Percentiles rank a stretch among this genome's conserved stretches.
These are phyloP conservation scores for Rutstroemia sp. DNA, from an alignment of 2,329 filamentous ascomycete genomes.

Conservation along the genomic window DNA sequence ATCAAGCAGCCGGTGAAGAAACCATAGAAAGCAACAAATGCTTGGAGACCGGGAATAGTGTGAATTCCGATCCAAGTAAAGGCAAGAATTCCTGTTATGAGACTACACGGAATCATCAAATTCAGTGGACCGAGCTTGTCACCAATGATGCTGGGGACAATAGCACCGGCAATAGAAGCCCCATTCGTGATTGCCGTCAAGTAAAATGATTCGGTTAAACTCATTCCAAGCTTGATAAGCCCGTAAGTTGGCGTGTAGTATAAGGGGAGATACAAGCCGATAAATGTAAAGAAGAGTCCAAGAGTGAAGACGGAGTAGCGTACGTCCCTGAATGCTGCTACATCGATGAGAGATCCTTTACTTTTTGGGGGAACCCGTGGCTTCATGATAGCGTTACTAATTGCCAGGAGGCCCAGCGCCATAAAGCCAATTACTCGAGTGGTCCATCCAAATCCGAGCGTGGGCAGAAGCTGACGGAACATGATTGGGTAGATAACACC, in stretches of 20 bases:
- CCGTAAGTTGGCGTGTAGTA: slow-evolving; percentile 33
- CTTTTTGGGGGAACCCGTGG: slow-evolving; percentile 51
- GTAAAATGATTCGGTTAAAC: slow-evolving; percentile 28
- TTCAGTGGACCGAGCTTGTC: slow-evolving; percentile 47
- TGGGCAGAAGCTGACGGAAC: slow-evolving; percentile 26
- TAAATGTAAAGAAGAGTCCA: slow-evolving; percentile 20
- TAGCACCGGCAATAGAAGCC: slow-evolving; percentile 44
- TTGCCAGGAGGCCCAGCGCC: slow-evolving; percentile 14
- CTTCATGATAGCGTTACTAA: slow-evolving; percentile 27
- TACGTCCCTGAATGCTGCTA: neutral
- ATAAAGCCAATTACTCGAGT: slow-evolving; percentile 22
- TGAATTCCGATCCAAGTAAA: slow-evolving; percentile 42
- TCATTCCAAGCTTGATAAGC: slow-evolving; percentile 26
- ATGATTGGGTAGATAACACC: slow-evolving; percentile 57
- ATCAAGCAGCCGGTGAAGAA: slow-evolving; percentile 61
- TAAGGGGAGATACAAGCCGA: slow-evolving; percentile 46
- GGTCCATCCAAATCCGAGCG: slow-evolving; percentile 24
- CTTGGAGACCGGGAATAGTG: slow-evolving; percentile 45
- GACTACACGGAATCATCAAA: slow-evolving; percentile 35
- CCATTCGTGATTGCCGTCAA: slow-evolving; percentile 15
- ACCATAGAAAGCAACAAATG: slow-evolving; percentile 60
- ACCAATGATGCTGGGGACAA: slow-evolving; percentile 44
- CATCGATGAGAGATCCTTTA: neutral
- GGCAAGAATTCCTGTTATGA: slow-evolving; percentile 44
- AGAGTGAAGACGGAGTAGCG: neutral